Conservation (phyloP, 768 basidiomycete genomes). For the Strobilomyces confusus region DNA sequence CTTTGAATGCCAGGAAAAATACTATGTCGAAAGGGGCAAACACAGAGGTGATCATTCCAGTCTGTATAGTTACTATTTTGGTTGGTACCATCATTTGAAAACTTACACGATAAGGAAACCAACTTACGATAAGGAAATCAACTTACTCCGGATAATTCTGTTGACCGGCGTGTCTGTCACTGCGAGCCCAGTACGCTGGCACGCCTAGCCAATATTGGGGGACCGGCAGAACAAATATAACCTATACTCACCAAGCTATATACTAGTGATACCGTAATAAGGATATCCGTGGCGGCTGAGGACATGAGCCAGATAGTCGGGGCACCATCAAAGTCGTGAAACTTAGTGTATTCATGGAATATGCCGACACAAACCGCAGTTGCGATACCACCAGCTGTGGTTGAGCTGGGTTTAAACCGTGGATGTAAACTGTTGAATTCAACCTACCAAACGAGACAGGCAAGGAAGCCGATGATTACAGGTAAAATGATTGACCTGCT, state of each 20-base stretch:
- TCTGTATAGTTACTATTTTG: no score
- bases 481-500: conserved; percentile 27
- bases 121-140: no score
- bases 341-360: conserved; percentile 31
- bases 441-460: background rate
- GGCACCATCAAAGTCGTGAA: conserved; percentile 32
- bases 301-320: conserved; percentile 41
- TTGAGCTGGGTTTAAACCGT: background rate
- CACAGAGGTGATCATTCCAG: background rate
- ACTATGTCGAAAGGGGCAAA: background rate
- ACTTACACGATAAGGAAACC: background rate
- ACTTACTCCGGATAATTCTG: background rate
- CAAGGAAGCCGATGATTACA: conserved; percentile 18
- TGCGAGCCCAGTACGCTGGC: background rate
- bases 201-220: conserved; percentile 26
- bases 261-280: conserved; percentile 41
- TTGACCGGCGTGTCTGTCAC: background rate
- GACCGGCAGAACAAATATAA: background rate
- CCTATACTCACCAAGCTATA: conserved; percentile 36
- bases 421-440: no score
- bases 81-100: background rate
- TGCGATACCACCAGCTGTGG: conserved; percentile 34
- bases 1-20: background rate
- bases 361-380: conserved; percentile 32
- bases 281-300: conserved; percentile 37